phyloP scores from a whole-genome alignment of 306 rosid genomes.

The Citrullus amarus region DNA sequence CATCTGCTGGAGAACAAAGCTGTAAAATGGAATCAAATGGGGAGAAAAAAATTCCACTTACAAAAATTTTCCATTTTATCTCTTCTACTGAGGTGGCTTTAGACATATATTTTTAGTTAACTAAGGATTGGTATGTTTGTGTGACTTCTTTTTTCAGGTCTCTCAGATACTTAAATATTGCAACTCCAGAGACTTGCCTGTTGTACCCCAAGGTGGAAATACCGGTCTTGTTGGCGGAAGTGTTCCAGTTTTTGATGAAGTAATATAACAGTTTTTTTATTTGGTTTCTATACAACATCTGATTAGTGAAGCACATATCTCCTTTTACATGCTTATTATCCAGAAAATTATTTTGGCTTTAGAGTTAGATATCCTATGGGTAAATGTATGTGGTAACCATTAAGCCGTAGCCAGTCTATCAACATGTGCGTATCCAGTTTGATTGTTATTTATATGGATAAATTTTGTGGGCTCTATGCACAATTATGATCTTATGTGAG shows the following conservation, averaged over 20 bases:
- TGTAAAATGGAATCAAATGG: background rate
- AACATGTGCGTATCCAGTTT: background rate
- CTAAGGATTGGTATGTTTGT: background rate
- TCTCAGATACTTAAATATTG: slow-evolving; percentile 74
- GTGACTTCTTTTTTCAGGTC: slow-evolving; percentile 36
- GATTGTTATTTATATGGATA: background rate
- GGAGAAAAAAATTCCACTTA: background rate
- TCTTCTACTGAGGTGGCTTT: background rate
- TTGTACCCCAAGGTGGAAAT: slow-evolving; percentile 98
- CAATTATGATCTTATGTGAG: background rate
- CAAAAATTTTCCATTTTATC: background rate
- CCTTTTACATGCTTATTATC: background rate
- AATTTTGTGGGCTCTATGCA: background rate
- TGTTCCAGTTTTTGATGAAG: slow-evolving; percentile 95
- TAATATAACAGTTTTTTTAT: slow-evolving; percentile 20
- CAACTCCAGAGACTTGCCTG: slow-evolving; percentile 70
- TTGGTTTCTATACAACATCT: background rate
- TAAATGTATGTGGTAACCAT: background rate
- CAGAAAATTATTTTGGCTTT: background rate
- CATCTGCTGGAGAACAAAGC: background rate
- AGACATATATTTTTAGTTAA: background rate
- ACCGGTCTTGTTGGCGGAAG: slow-evolving; percentile 99
- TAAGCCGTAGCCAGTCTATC: background rate
- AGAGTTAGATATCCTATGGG: background rate
- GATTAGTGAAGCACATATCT: background rate